A percentile compares a stretch with the other conserved stretches of the same genome.
Evolutionary conservation across 345 rosid species (phyloP).

Genomic region (Punica granatum): DNA sequence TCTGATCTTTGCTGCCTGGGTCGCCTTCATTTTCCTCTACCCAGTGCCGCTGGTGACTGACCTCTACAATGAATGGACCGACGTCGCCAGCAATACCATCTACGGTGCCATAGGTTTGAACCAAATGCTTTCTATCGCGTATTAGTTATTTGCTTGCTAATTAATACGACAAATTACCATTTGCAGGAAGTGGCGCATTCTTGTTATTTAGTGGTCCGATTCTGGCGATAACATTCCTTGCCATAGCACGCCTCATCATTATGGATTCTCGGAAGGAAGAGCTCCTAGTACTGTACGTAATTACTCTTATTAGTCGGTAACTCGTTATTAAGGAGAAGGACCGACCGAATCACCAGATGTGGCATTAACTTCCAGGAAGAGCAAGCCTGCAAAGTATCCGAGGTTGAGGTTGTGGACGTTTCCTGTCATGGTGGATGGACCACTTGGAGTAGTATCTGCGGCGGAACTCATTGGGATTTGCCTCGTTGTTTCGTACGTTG

Average conservation of each 20-base stretch:
- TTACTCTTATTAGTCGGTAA: neutral
- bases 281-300: slow-evolving; percentile 26
- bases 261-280: slow-evolving; percentile 40
- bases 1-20: slow-evolving; percentile 50
- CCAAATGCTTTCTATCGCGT: neutral
- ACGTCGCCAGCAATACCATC: slow-evolving; percentile 24
- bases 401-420: slow-evolving; percentile 72
- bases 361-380: slow-evolving; percentile 28
- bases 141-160: neutral
- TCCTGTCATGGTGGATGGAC: slow-evolving; percentile 78
- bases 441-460: slow-evolving; percentile 88
- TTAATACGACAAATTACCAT: neutral
- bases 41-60: slow-evolving; percentile 39
- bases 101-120: slow-evolving; percentile 53
- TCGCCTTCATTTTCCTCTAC: slow-evolving; percentile 33
- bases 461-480: slow-evolving; percentile 73
- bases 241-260: slow-evolving; percentile 31
- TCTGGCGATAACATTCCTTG: slow-evolving; percentile 44
- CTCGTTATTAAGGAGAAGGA: neutral
- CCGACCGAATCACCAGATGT: neutral
- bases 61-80: slow-evolving; percentile 21
- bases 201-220: slow-evolving; percentile 55
- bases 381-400: slow-evolving; percentile 34
- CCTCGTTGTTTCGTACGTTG: slow-evolving; percentile 42
- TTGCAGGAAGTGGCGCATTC: slow-evolving; percentile 65